Evolutionary conservation across 345 rosid species (phyloP).

Genomic region (Moringa oleifera): DNA sequence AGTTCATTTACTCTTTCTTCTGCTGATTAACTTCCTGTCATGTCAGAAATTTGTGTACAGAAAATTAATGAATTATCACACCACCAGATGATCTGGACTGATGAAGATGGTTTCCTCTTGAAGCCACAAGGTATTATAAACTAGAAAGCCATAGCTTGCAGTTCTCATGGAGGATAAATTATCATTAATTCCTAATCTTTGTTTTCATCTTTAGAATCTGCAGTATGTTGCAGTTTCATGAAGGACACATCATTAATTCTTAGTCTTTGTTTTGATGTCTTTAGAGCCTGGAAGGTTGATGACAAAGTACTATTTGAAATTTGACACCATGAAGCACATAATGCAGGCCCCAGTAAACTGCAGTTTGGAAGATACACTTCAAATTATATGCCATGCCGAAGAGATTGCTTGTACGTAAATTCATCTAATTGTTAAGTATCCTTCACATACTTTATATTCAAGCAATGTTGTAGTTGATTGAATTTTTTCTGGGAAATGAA

Average conservation of each 20-base stretch:
- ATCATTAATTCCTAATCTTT: slow-evolving; percentile 5
- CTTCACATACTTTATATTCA: slow-evolving; percentile 1
- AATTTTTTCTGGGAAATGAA: slow-evolving; percentile 31
- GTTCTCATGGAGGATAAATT: slow-evolving; percentile 11
- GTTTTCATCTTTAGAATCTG: slow-evolving; percentile 6
- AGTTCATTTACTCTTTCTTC: slow-evolving; percentile 9
- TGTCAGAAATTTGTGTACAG: slow-evolving; percentile 68
- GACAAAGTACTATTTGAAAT: slow-evolving; percentile 94
- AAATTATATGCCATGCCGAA: slow-evolving; percentile 71
- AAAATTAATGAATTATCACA: slow-evolving; percentile 70
- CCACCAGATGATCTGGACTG: slow-evolving; percentile 91
- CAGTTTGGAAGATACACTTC: slow-evolving; percentile 76
- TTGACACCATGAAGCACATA: slow-evolving; percentile 85
- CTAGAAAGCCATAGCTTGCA: slow-evolving; percentile 9
- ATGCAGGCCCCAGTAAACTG: slow-evolving; percentile 60
- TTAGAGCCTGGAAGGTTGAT: slow-evolving; percentile 92
- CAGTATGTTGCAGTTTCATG: slow-evolving; percentile 5
- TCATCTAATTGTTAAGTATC: slow-evolving; percentile 8
- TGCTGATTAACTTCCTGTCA: slow-evolving; percentile 18
- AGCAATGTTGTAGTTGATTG: slow-evolving; percentile 4
- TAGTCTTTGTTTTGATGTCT: slow-evolving; percentile 4
- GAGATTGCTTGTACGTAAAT: slow-evolving; percentile 82
- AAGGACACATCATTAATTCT: slow-evolving; percentile 9
- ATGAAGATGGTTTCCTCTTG: slow-evolving; percentile 78
- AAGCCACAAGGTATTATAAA: slow-evolving; percentile 73